phyloP scores from a whole-genome alignment of 2,329 filamentous ascomycete genomes.

The Colletotrichum sojae region DNA sequence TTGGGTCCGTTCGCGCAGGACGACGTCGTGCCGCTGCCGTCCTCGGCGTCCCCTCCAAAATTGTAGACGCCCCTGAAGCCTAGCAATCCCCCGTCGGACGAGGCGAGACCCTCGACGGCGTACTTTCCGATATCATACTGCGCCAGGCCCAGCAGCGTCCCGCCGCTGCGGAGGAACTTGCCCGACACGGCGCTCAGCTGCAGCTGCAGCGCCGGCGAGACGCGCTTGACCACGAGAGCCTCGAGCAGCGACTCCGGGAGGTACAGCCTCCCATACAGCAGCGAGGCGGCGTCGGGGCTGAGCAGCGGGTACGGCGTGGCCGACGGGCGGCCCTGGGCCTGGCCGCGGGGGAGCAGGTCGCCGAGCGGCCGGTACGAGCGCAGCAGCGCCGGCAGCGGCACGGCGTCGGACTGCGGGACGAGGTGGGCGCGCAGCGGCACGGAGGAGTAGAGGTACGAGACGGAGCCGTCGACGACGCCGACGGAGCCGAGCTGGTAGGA shows the following conservation, averaged over 20 bases:
- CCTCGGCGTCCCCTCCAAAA: constrained; percentile 80
- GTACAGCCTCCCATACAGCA: constrained; percentile 85
- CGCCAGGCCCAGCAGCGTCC: constrained; percentile 79
- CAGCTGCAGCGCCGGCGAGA: constrained; percentile 83
- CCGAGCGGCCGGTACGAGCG: constrained; percentile 86
- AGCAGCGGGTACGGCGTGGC: constrained; percentile 11
- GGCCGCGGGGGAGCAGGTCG: constrained; percentile 62
- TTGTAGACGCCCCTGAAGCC: constrained; percentile 94
- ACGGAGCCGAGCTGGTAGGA: constrained; percentile 92
- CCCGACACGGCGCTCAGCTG: constrained; percentile 86
- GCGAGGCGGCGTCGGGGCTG: constrained; percentile 59
- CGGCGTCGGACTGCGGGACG: constrained; percentile 77
- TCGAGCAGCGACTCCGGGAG: constrained; percentile 89
- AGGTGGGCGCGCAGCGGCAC: constrained; percentile 78
- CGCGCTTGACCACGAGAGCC: constrained; percentile 83
- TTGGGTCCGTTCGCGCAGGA: constrained; percentile 18
- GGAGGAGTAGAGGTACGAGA: constrained; percentile 96
- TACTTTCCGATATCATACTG: constrained; percentile 91
- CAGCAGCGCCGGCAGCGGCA: constrained; percentile 84
- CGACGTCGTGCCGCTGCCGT: constrained; percentile 39
- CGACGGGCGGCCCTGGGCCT: constrained; percentile 24
- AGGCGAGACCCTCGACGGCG: constrained; percentile 90
- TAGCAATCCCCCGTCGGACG: constrained; percentile 90
- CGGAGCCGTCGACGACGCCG: constrained; percentile 94
- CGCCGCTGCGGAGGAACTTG: constrained; percentile 79